Evolutionary conservation across 257 asterid species (phyloP).

Genomic region (Cynanchum wilfordii): DNA sequence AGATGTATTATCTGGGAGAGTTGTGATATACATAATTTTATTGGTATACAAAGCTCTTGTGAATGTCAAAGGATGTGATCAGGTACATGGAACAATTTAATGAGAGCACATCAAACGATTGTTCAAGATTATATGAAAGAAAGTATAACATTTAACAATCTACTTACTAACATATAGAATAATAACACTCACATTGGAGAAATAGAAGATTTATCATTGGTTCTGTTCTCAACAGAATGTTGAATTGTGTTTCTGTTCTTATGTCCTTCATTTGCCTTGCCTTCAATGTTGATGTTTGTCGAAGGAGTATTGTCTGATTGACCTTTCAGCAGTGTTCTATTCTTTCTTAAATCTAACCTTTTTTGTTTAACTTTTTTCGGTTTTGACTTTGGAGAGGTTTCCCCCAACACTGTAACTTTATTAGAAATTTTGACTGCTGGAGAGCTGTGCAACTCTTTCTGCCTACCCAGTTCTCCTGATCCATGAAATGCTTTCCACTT

Average conservation of each 20-base stretch:
- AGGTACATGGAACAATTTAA: neutral
- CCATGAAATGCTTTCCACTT: neutral
- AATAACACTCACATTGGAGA: conserved; percentile 55
- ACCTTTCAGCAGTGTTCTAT: neutral
- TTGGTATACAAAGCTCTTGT: neutral
- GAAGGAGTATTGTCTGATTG: neutral
- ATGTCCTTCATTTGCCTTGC: neutral
- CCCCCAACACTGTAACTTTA: conserved; percentile 4
- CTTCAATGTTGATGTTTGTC: neutral
- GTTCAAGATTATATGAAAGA: neutral
- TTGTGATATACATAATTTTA: neutral
- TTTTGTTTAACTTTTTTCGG: neutral
- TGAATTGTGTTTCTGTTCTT: conserved; percentile 12
- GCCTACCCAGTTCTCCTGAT: conserved; percentile 10
- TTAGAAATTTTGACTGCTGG: conserved; percentile 10
- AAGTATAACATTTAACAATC: neutral
- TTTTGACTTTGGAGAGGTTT: conserved; percentile 5
- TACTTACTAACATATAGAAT: neutral
- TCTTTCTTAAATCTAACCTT: neutral
- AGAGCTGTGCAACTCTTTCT: neutral
- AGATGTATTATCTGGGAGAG: neutral
- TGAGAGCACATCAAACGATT: neutral
- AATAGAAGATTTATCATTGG: conserved; percentile 39
- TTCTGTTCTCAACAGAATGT: conserved; percentile 32
- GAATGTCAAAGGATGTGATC: neutral